These are phyloP conservation scores for Penicillium macrosclerotiorum DNA, from an alignment of 495 filamentous ascomycete species.

Conservation along the genomic window DNA sequence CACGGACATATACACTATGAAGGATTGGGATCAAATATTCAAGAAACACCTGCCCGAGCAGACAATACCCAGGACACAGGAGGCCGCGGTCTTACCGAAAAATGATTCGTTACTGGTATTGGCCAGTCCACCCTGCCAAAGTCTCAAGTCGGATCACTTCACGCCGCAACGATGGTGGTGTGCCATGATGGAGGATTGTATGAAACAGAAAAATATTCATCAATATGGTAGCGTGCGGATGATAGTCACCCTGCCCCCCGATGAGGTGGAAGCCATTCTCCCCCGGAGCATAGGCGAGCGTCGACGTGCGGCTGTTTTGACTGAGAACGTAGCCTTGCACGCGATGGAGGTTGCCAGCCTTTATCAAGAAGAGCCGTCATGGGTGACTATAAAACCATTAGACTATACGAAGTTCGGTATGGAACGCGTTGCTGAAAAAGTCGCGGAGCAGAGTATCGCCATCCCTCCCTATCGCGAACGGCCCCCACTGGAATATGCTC, in stretches of 20 bases:
- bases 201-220: constrained; percentile 28
- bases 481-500: constrained; percentile 22
- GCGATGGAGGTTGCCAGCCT: constrained; percentile 46
- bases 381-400: constrained; percentile 26
- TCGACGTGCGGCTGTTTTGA: constrained; percentile 50
- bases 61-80: constrained; percentile 14
- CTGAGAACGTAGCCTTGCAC: constrained; percentile 53
- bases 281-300: constrained; percentile 55
- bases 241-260: constrained; percentile 57
- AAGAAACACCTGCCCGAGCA: constrained; percentile 41
- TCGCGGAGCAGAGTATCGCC: constrained; percentile 30
- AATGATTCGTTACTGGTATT: constrained; percentile 70
- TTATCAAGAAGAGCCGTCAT: constrained; percentile 9
- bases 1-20: constrained; percentile 45
- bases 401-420: constrained; percentile 29
- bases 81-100: constrained; percentile 30
- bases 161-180: constrained; percentile 37
- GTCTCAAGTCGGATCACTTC: constrained; percentile 36
- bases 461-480: constrained; percentile 38
- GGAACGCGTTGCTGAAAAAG: constrained; percentile 34
- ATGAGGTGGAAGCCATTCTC: constrained; percentile 45
- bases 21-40: constrained; percentile 48
- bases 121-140: constrained; percentile 47
- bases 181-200: constrained; percentile 27
- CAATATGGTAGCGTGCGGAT: constrained; percentile 62